Evolutionary conservation across 352 stramenopile species (phyloP).

Genomic region (Globisporangium mamillatum): DNA sequence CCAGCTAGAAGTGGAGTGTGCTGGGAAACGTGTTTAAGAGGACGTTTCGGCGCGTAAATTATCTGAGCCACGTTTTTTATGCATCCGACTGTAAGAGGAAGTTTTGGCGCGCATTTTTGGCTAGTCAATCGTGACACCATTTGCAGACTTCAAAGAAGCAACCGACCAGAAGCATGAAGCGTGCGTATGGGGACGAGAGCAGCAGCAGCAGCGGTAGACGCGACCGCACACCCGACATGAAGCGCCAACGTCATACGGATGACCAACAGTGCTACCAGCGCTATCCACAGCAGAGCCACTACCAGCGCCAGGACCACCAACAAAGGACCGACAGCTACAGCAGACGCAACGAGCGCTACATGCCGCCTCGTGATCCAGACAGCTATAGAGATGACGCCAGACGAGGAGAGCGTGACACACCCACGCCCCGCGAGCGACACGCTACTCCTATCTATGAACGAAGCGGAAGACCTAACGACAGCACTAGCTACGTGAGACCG

Average conservation of each 20-base stretch:
- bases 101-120: neutral
- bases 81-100: neutral
- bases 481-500: neutral
- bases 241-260: constrained; percentile 6
- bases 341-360: neutral
- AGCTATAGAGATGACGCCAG: neutral
- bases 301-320: neutral
- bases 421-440: neutral
- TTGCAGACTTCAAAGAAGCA: neutral
- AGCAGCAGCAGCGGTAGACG: neutral
- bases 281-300: neutral
- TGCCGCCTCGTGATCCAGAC: neutral
- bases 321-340: constrained; percentile 3
- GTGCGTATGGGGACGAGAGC: neutral
- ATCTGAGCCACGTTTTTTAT: neutral
- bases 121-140: neutral
- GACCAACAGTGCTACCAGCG: neutral
- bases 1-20: too few relatives aligned
- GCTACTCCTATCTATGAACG: neutral
- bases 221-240: constrained; percentile 1
- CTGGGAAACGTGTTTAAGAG: neutral
- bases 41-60: neutral
- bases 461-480: neutral
- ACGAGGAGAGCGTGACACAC: neutral
- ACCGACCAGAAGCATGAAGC: constrained; percentile 5